Evolutionary conservation across 495 filamentous ascomycete genomes (phyloP), one percentile per base, ranked within the genome.

Genomic region (Penicillium soppii): DNA sequence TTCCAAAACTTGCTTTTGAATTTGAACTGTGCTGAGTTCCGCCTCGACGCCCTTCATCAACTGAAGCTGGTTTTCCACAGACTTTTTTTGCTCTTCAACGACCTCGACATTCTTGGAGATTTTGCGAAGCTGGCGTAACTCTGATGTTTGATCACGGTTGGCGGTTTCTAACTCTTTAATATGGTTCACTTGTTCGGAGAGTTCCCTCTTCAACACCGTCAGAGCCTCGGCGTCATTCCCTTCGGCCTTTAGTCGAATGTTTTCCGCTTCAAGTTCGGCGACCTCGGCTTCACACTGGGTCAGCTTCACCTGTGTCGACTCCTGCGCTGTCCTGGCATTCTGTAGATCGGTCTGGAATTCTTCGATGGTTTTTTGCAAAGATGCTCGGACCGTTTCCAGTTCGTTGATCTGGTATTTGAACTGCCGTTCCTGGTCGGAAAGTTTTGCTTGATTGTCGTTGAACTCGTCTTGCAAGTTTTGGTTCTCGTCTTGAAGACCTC

Each of bases 41-140:
- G 82, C 75, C 48, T 89, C 81, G 10, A 97, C 58, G 19, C 82
- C 79, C 52, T 89, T 82, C 76, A 94, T 86, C 21, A 87, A 70
- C 52, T 88, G 82, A 22, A 99, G 56, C 56, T 83, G 88, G 42
- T 82, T 82, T 63, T 96, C 86, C 44, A 99, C 73, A 0, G 82
- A 81, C 53, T 87, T 79, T 73, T 97, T 97, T 72, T 99, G 90
- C 62, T 99, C 94, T 58, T 97, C 92, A 0, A 97, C 85, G n/a
- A 97, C 80, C 54, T 96, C 91, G 4, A 96, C 84, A 29, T 86
- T 89, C 66, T 89, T 92, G 58, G 89, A 84, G 16, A 85, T 63
- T 61, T 90, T 86, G 13, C 90, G 83, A 33, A 92, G 76, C 50
- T 89, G 84, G 43, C 87, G 89, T 5, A 97, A 68, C 60, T 99